phyloP scores from a whole-genome alignment of 148 eudicot genomes.

The Salicornia ramosissima region DNA sequence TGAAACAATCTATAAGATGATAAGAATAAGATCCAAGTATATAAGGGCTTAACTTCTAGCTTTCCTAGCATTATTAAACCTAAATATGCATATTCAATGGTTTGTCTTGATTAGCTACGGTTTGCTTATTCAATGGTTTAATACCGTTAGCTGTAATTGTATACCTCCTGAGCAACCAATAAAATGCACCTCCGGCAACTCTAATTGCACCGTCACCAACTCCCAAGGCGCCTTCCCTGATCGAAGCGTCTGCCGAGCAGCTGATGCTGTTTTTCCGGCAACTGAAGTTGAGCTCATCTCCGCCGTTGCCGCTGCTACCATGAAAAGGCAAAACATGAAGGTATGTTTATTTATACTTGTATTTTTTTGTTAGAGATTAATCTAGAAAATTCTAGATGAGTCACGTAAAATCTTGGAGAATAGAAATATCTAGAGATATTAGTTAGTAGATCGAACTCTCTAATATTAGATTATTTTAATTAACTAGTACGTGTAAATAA shows the following conservation, averaged over 20 bases:
- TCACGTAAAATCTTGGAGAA: no score
- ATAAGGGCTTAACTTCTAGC: background rate
- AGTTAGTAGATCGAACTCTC: no score
- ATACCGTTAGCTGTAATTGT: background rate
- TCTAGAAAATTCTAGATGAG: no score
- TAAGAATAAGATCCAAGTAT: no score
- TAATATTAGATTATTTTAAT: no score
- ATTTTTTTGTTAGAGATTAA: no score
- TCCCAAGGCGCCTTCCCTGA: conserved; percentile 26
- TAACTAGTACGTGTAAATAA: no score
- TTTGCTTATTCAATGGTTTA: background rate
- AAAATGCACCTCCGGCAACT: conserved; percentile 21
- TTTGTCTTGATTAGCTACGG: background rate
- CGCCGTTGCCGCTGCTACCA: conserved; percentile 19
- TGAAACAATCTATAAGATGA: no score
- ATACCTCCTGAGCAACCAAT: conserved; percentile 29
- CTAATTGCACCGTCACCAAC: conserved; percentile 30
- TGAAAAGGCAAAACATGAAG: conserved; percentile 23
- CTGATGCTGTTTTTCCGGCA: conserved; percentile 15
- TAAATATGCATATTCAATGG: background rate
- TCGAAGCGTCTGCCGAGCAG: conserved; percentile 24
- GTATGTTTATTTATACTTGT: background rate
- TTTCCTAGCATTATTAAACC: background rate
- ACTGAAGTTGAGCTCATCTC: conserved; percentile 24
- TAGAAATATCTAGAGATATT: no score